These are phyloP conservation scores for Xerophyta viscosa DNA, from an alignment of 106 monocot species.

Conservation along the genomic window DNA sequence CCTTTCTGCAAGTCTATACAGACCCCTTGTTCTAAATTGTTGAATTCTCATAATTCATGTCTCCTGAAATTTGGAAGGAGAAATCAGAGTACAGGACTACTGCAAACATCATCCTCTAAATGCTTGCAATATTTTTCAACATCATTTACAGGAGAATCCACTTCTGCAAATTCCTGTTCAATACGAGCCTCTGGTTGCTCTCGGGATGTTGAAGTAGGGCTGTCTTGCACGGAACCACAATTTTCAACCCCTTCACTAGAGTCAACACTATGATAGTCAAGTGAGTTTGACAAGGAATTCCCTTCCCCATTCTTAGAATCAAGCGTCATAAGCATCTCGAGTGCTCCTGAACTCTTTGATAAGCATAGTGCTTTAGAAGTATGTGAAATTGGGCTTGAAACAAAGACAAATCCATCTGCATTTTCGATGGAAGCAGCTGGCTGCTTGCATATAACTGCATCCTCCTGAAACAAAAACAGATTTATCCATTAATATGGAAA, in stretches of 20 bases:
- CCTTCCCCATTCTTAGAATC: conserved; percentile 9
- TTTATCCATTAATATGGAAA: too few relatives aligned
- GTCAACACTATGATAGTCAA: neutral
- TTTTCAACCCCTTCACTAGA: conserved; percentile 2
- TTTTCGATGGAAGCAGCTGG: too few relatives aligned
- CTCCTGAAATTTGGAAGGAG: neutral
- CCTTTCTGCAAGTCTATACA: too few relatives aligned
- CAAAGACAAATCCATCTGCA: too few relatives aligned
- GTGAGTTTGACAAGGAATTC: neutral
- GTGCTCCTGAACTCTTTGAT: too few relatives aligned
- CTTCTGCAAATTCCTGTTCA: conserved; percentile 1
- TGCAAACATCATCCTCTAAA: conserved; percentile 2
- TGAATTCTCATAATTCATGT: neutral
- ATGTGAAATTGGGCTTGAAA: too few relatives aligned
- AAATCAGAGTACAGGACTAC: neutral
- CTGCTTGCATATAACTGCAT: too few relatives aligned
- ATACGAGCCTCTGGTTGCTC: conserved; percentile 6
- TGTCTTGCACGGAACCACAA: conserved; percentile 25
- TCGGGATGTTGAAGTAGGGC: conserved; percentile 11
- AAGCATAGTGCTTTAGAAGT: too few relatives aligned
- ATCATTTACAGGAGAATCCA: neutral
- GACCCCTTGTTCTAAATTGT: too few relatives aligned
- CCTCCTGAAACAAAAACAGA: too few relatives aligned
- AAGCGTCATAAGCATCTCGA: too few relatives aligned
- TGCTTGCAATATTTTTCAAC: neutral